Evolutionary conservation across 2,329 filamentous ascomycete genomes (phyloP).

Genomic region (Escovopsis sp.): DNA sequence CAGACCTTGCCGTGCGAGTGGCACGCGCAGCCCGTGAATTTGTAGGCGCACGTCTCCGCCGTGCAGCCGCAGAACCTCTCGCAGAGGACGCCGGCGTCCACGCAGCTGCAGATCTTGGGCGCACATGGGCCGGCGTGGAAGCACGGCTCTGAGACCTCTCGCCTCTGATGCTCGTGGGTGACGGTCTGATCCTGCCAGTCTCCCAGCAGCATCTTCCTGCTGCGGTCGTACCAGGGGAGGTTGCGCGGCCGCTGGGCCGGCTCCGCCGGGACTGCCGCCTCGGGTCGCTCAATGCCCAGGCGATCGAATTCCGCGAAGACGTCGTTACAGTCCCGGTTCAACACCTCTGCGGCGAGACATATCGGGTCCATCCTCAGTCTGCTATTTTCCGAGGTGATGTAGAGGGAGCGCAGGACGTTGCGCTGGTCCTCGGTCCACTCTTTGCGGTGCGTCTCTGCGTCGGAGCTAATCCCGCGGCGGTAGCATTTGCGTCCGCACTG

Average conservation of each 20-base stretch:
- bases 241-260: constrained; percentile 26
- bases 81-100: constrained; percentile 46
- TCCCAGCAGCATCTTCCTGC: constrained; percentile 36
- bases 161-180: constrained; percentile 39
- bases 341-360: constrained; percentile 34
- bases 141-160: constrained; percentile 49
- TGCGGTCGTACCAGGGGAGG: constrained; percentile 41
- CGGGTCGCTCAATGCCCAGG: constrained; percentile 13
- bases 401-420: constrained; percentile 32
- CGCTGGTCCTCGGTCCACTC: constrained; percentile 36
- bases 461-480: constrained; percentile 6
- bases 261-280: constrained; percentile 11
- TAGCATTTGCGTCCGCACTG: constrained; percentile 31
- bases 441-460: constrained; percentile 9
- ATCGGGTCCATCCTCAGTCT: constrained; percentile 27
- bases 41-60: constrained; percentile 42
- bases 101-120: constrained; percentile 46
- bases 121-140: constrained; percentile 55
- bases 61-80: constrained; percentile 58
- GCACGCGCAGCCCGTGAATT: constrained; percentile 55
- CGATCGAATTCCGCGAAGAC: constrained; percentile 23
- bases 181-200: constrained; percentile 42
- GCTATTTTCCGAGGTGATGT: constrained; percentile 27
- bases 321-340: constrained; percentile 38
- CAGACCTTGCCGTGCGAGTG: constrained; percentile 45